Evolutionary conservation across 2,329 filamentous ascomycete genomes (phyloP).

Genomic region (Aspergillus pseudoglaucus): DNA sequence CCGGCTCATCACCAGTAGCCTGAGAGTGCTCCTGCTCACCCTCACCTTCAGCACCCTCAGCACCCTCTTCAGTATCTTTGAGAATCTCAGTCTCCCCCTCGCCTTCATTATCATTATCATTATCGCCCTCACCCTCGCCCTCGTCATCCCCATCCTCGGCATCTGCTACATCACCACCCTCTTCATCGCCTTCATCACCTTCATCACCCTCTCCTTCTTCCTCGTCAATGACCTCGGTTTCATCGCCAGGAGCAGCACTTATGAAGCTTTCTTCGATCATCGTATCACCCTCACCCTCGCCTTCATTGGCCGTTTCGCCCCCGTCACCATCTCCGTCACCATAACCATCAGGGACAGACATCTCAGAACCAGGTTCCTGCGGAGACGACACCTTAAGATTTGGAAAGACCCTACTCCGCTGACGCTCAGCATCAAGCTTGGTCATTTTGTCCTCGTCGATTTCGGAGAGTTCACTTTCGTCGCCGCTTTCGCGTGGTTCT

Average conservation of each 20-base stretch:
- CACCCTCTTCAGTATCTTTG: background rate
- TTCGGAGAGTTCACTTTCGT: constrained; percentile 65
- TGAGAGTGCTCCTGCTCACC: background rate
- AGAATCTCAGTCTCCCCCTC: background rate
- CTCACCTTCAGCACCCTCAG: background rate
- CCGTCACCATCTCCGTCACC: constrained; percentile 7
- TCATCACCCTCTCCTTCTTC: constrained; percentile 13
- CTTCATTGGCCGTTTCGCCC: constrained; percentile 8
- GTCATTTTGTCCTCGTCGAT: constrained; percentile 38
- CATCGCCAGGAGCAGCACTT: constrained; percentile 14
- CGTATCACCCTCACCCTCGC: constrained; percentile 6
- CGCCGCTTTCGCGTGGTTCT: constrained; percentile 40
- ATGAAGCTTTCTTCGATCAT: constrained; percentile 9
- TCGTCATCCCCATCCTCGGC: constrained; percentile 8
- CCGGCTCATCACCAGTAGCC: background rate
- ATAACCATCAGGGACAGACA: constrained; percentile 15
- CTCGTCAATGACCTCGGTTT: constrained; percentile 5
- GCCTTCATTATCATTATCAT: background rate
- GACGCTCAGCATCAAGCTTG: constrained; percentile 19
- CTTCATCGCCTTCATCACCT: constrained; percentile 13
- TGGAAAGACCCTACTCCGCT: constrained; percentile 15
- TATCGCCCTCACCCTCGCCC: background rate
- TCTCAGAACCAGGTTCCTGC: constrained; percentile 19
- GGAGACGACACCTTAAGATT: constrained; percentile 9
- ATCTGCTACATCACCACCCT: constrained; percentile 9